Conservation (phyloP, 306 rosid species). For the Glycine latifolia region DNA sequence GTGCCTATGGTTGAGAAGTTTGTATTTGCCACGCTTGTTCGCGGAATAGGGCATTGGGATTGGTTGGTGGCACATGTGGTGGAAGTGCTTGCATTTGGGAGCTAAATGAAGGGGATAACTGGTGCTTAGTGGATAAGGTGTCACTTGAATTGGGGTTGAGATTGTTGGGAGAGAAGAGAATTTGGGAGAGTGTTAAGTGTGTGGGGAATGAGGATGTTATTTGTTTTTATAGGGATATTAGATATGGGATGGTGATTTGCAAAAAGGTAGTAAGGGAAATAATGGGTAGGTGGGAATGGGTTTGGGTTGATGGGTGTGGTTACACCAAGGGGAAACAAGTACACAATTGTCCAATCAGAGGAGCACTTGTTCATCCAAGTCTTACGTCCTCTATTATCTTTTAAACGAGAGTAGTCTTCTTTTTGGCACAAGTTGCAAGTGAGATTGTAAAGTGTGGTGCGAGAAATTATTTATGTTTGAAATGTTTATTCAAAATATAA, state of each 20-base stretch:
- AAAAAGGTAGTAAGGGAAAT: background rate
- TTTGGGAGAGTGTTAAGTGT: conserved; percentile 56
- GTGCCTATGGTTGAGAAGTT: conserved; percentile 76
- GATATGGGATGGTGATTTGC: conserved; percentile 71
- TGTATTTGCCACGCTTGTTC: conserved; percentile 69
- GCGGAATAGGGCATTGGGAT: conserved; percentile 53
- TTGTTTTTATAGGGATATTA: conserved; percentile 67
- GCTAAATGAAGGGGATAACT: conserved; percentile 47
- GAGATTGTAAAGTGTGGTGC: too few species aligned
- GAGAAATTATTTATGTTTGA: too few species aligned
- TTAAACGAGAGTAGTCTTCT: too few species aligned
- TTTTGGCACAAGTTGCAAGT: too few species aligned
- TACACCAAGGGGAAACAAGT: conserved; percentile 55
- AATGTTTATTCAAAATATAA: too few species aligned
- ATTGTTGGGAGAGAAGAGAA: too few species aligned
- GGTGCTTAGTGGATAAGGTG: conserved; percentile 66
- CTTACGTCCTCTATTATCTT: conserved; percentile 40
- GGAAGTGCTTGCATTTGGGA: conserved; percentile 63
- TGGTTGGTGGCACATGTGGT: conserved; percentile 64
- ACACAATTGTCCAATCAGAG: conserved; percentile 60
- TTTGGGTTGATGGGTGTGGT: conserved; percentile 73
- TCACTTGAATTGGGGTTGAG: conserved; percentile 56
- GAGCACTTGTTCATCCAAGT: conserved; percentile 68
- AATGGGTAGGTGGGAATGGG: conserved; percentile 64
- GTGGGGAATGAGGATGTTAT: conserved; percentile 60